phyloP scores from a whole-genome alignment of 306 rosid species.

The Glycine latifolia region DNA sequence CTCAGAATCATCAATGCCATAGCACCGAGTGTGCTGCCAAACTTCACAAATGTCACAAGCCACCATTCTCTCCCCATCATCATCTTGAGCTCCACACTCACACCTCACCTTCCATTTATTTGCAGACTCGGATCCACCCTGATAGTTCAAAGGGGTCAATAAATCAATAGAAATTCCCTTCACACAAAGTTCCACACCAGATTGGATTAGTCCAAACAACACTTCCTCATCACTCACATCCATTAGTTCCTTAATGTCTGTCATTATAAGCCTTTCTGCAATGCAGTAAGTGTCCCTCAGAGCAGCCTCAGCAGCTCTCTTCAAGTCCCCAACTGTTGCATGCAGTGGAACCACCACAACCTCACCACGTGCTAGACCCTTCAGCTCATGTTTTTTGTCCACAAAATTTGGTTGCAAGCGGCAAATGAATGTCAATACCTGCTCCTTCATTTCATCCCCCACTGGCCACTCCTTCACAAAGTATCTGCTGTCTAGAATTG shows the following conservation, averaged over 20 bases:
- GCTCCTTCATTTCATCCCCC: constrained; percentile 70
- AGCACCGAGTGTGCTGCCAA: constrained; percentile 88
- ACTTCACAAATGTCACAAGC: constrained; percentile 88
- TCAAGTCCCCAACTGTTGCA: constrained; percentile 78
- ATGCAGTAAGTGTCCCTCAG: constrained; percentile 83
- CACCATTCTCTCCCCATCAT: constrained; percentile 95
- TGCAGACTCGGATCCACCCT: constrained; percentile 71
- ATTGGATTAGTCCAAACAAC: constrained; percentile 68
- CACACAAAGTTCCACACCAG: constrained; percentile 67
- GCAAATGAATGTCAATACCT: constrained; percentile 68
- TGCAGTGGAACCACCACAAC: constrained; percentile 73
- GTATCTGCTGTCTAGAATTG: constrained; percentile 73
- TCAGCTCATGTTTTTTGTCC: constrained; percentile 50
- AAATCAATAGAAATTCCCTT: constrained; percentile 65
- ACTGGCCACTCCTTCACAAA: constrained; percentile 78
- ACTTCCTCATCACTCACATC: constrained; percentile 62
- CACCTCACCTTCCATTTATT: constrained; percentile 83
- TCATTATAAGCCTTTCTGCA: constrained; percentile 62
- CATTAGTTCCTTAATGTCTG: constrained; percentile 65
- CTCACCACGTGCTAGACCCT: constrained; percentile 63
- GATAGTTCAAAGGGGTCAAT: constrained; percentile 60
- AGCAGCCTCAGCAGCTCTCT: constrained; percentile 71
- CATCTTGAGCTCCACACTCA: constrained; percentile 86
- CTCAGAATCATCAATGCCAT: constrained; percentile 73
- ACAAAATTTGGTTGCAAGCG: constrained; percentile 58